phyloP scores from a whole-genome alignment of 306 rosid genomes.

The Gastrolobium villosum region DNA sequence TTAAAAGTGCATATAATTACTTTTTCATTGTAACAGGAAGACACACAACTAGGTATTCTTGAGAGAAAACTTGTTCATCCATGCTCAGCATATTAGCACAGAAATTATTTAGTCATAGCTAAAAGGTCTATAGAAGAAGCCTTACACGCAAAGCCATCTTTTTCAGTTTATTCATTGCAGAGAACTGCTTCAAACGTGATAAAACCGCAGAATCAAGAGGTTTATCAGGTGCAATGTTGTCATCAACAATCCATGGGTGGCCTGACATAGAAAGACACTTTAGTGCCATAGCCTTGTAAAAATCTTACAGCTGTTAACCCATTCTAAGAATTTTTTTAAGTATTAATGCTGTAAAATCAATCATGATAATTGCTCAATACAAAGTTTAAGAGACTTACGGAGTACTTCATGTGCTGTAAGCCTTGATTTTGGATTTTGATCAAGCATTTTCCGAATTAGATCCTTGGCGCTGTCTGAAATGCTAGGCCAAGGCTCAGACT shows the following conservation, averaged over 20 bases:
- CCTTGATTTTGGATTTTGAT: slow-evolving; percentile 64
- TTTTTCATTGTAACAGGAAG: slow-evolving; percentile 29
- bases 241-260: slow-evolving; percentile 75
- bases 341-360: slow-evolving; percentile 7
- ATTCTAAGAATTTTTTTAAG: slow-evolving; percentile 12
- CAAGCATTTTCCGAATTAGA: slow-evolving; percentile 69
- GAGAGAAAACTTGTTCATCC: slow-evolving; percentile 1
- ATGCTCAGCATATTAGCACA: slow-evolving; percentile 22
- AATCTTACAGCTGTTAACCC: slow-evolving; percentile 3
- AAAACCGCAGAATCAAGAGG: slow-evolving; percentile 75
- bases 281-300: slow-evolving; percentile 33
- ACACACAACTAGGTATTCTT: slow-evolving; percentile 1
- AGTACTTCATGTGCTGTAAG: slow-evolving; percentile 67
- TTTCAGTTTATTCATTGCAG: slow-evolving; percentile 73
- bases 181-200: slow-evolving; percentile 68
- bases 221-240: slow-evolving; percentile 67
- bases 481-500: slow-evolving; percentile 73
- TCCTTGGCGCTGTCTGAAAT: slow-evolving; percentile 74
- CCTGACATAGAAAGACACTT: slow-evolving; percentile 54
- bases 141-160: slow-evolving; percentile 75
- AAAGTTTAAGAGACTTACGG: slow-evolving; percentile 50
- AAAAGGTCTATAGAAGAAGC: slow-evolving; percentile 40
- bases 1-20: slow-evolving; percentile 11
- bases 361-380: not conserved
- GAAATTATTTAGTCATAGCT: slow-evolving; percentile 28